Conservation (phyloP, 2,329 filamentous ascomycete species). For the Tolypocladium ovalisporum region DNA sequence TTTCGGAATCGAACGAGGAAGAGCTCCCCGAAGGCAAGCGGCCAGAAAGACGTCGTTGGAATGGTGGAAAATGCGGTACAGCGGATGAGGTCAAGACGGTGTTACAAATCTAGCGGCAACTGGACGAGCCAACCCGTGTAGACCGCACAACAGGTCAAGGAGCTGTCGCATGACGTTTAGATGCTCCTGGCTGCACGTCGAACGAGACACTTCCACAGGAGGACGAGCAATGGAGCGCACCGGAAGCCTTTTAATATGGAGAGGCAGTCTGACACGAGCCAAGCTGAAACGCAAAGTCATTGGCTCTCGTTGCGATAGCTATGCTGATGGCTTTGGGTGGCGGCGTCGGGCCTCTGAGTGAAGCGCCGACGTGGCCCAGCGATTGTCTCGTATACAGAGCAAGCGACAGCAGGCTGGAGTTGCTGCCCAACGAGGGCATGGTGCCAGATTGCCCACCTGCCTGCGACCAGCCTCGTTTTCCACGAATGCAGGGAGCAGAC, state of each 20-base stretch:
- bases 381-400: neutral
- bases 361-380: neutral
- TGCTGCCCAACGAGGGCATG: slow-evolving; percentile 1
- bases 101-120: neutral
- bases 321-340: neutral
- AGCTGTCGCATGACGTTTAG: neutral
- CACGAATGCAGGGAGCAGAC: neutral
- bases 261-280: neutral
- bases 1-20: neutral
- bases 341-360: neutral
- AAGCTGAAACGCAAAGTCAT: neutral
- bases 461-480: neutral
- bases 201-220: neutral
- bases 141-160: neutral
- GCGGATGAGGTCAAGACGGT: neutral
- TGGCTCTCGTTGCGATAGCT: neutral
- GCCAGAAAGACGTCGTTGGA: neutral
- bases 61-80: neutral
- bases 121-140: neutral
- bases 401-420: neutral
- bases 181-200: neutral
- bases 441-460: neutral
- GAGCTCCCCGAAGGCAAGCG: neutral
- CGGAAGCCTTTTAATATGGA: neutral
- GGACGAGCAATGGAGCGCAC: neutral